Percentiles rank a stretch among this genome's conserved stretches.
Evolutionary conservation across 352 stramenopile genomes (phyloP).

Genomic region (Phytophthora foliorum): DNA sequence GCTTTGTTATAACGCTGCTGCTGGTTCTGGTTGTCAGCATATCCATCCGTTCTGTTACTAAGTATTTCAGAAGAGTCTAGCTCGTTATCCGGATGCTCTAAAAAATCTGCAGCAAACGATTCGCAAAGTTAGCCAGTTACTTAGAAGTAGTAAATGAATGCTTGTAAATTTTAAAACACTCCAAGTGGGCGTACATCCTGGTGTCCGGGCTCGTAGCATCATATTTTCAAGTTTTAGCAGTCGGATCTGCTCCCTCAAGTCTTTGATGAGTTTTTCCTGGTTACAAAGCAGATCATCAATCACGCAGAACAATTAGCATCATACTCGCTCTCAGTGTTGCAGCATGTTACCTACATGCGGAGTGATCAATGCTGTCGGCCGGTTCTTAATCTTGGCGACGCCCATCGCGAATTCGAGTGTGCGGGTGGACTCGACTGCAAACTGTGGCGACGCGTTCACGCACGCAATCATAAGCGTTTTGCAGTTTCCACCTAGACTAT

Average conservation of each 20-base stretch:
- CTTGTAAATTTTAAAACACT: neutral
- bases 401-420: conserved; percentile 87
- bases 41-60: conserved; percentile 4
- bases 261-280: conserved; percentile 77
- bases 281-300: neutral
- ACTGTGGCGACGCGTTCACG: conserved; percentile 66
- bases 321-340: neutral
- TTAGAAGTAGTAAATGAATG: conserved; percentile 2
- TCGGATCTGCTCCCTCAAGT: conserved; percentile 75
- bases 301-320: conserved; percentile 1
- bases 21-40: neutral
- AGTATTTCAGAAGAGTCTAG: neutral
- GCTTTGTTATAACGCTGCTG: conserved; percentile 2
- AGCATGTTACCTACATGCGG: conserved; percentile 50
- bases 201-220: conserved; percentile 70
- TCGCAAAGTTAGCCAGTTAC: neutral
- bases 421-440: conserved; percentile 66
- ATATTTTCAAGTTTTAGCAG: conserved; percentile 76
- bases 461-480: conserved; percentile 88
- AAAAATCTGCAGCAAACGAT: conserved; percentile 47
- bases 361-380: conserved; percentile 67
- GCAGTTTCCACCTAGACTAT: conserved; percentile 77
- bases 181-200: conserved; percentile 49
- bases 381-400: conserved; percentile 85
- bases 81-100: conserved; percentile 44